These are phyloP conservation scores for Fonsecaea pedrosoi DNA, from an alignment of 2,329 filamentous ascomycete species.

Conservation along the genomic window DNA sequence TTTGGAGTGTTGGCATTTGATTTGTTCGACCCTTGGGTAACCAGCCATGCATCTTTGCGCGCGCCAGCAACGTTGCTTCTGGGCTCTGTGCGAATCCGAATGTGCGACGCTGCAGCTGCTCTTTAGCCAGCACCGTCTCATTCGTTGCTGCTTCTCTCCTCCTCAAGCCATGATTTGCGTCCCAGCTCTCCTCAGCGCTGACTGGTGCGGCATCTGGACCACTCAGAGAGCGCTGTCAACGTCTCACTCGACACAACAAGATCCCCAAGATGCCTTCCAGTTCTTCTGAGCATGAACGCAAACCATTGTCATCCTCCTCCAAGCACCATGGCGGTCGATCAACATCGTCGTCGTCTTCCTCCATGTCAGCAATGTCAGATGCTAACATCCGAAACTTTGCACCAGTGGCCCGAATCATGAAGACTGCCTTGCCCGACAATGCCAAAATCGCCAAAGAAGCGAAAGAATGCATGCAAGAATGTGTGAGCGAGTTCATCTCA, in stretches of 20 bases:
- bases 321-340: slow-evolving; percentile 51
- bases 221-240: slow-evolving; percentile 34
- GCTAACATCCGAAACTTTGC: slow-evolving; percentile 95
- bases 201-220: slow-evolving; percentile 39
- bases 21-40: slow-evolving; percentile 59
- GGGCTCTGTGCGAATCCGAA: slow-evolving; percentile 35
- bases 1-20: slow-evolving; percentile 48
- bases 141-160: slow-evolving; percentile 48
- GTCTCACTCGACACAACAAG: slow-evolving; percentile 25
- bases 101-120: slow-evolving; percentile 37
- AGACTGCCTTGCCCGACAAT: slow-evolving; percentile 94
- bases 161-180: slow-evolving; percentile 55
- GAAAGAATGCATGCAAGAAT: slow-evolving; percentile 99
- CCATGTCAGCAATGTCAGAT: slow-evolving; percentile 61
- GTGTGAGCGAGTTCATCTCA: slow-evolving; percentile 99
- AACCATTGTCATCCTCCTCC: slow-evolving; percentile 26
- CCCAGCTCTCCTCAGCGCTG: slow-evolving; percentile 34
- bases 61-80: slow-evolving; percentile 37
- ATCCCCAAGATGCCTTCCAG: slow-evolving; percentile 33
- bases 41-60: slow-evolving; percentile 43
- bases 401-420: slow-evolving; percentile 99
- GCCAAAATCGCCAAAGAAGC: slow-evolving; percentile 99
- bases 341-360: slow-evolving; percentile 49
- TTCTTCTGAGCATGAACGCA: slow-evolving; percentile 36
- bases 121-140: slow-evolving; percentile 42